Evolutionary conservation across 164 flowering plant genomes (phyloP).

Genomic region (Umbilicus rupestris): DNA sequence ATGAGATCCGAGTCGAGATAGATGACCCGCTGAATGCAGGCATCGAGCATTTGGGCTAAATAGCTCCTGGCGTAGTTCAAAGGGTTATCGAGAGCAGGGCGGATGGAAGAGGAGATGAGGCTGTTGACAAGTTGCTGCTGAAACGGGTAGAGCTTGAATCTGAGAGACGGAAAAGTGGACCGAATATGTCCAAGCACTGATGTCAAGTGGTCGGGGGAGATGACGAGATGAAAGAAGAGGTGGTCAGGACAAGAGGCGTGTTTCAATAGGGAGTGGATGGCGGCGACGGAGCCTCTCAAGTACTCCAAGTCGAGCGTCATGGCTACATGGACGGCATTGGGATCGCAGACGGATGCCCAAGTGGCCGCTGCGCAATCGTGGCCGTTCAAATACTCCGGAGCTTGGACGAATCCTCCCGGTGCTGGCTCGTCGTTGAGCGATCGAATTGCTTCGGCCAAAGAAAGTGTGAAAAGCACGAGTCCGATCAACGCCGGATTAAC

Average conservation of each 20-base stretch:
- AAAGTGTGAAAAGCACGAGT: not conserved
- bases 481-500: not conserved
- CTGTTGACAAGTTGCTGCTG: slow-evolving; percentile 21
- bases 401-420: slow-evolving; percentile 19
- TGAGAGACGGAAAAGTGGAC: slow-evolving; percentile 38
- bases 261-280: slow-evolving; percentile 35
- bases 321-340: slow-evolving; percentile 26
- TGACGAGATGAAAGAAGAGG: slow-evolving; percentile 37
- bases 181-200: slow-evolving; percentile 13
- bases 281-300: slow-evolving; percentile 32
- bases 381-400: slow-evolving; percentile 35
- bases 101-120: slow-evolving; percentile 47
- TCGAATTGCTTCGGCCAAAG: not conserved
- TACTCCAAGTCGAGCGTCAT: slow-evolving; percentile 38
- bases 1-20: slow-evolving; percentile 52
- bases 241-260: slow-evolving; percentile 43
- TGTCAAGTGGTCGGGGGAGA: not conserved
- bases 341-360: not conserved
- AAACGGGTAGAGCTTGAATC: slow-evolving; percentile 34
- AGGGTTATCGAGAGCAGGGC: slow-evolving; percentile 54
- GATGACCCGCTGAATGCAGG: slow-evolving; percentile 38
- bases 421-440: not conserved
- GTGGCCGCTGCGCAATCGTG: slow-evolving; percentile 15
- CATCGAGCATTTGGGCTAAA: slow-evolving; percentile 36
- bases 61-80: slow-evolving; percentile 55